phyloP scores from a whole-genome alignment of 805 yeast species.

The Lipomyces yamadae region DNA sequence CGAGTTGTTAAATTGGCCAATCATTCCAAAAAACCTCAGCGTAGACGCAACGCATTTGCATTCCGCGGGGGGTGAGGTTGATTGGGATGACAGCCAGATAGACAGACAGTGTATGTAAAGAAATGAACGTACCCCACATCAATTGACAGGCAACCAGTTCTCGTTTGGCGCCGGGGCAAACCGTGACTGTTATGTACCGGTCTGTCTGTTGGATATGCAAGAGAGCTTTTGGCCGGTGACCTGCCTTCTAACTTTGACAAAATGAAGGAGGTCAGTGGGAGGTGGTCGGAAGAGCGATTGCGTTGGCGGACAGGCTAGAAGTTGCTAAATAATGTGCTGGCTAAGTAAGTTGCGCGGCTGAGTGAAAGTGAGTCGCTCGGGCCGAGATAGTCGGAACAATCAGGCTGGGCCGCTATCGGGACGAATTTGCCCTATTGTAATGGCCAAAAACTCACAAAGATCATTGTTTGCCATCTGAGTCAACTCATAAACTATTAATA shows the following conservation, averaged over 20 bases:
- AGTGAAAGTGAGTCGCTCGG: background rate
- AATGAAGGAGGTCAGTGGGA: background rate
- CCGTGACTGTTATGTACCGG: background rate
- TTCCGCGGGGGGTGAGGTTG: background rate
- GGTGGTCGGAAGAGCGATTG: background rate
- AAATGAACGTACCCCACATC: background rate
- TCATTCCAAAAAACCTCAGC: no score
- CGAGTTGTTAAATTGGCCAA: no score
- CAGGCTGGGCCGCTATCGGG: no score
- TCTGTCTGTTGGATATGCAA: background rate
- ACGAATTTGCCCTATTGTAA: no score
- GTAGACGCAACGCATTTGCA: no score
- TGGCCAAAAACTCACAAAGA: no score
- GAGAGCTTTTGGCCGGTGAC: background rate
- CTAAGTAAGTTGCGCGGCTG: background rate
- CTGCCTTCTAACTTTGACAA: background rate
- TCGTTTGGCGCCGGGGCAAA: background rate
- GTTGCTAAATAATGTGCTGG: background rate
- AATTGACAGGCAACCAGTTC: background rate
- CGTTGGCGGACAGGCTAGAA: constrained; percentile 2
- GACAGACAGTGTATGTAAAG: background rate
- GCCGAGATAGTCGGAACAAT: background rate
- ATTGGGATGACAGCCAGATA: background rate
- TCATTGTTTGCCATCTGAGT: no score
- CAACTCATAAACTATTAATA: no score